Base-by-base conservation (phyloP, 768 basidiomycete genomes). In the Phanerochaete sordida region DNA sequence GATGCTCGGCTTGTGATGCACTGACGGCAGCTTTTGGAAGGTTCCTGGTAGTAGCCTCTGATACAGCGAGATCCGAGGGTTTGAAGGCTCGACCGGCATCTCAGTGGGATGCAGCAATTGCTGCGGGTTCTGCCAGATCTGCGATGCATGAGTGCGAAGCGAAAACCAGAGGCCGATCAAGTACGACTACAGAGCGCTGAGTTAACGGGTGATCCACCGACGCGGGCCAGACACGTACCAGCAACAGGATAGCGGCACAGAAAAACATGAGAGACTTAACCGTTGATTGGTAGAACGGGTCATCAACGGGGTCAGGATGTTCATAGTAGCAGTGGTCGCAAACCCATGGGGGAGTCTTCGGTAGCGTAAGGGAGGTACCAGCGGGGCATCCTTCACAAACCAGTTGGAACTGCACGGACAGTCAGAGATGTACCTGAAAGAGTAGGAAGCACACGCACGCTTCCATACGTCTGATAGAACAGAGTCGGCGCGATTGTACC, bases 71-170 rank as follows among this genome's bases (percentile, higher is more conserved):
- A 83, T 64, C 37, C 91, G 84, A 27, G 81, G 77, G 28, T 69
- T 62, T 28, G 67, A 65, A 1, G 62, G 23, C 5, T 77, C 77
- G 16, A 77, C 70, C 5, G 84, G 78, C 19, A 88, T 68, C 46
- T 92, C 91, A 54, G 84, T 73, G 2, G 83, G 76, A 37, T 92
- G 85, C 55, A 94, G 74, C 2, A 95, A 79, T 50, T 86, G 88
- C 62, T 90, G 94, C 2, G 95, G 95, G 70, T 98, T 98, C 71
- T 98, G 95, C 97, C 97, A 99, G 66, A 99, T 99, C 71, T 98
- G 97, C 15, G 90, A 87, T 7, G 97, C 97, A 70, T 99, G 97
- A 1, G 97, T 99, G 49, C 93, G 88, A 19, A 99, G 85, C 39
- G 97, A 98, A 78, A 99, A 99, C 97, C 97, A 98, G 0, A 98